Evolutionary conservation across 2,329 filamentous ascomycete genomes (phyloP).

Genomic region (Bimuria novae-zelandiae): DNA sequence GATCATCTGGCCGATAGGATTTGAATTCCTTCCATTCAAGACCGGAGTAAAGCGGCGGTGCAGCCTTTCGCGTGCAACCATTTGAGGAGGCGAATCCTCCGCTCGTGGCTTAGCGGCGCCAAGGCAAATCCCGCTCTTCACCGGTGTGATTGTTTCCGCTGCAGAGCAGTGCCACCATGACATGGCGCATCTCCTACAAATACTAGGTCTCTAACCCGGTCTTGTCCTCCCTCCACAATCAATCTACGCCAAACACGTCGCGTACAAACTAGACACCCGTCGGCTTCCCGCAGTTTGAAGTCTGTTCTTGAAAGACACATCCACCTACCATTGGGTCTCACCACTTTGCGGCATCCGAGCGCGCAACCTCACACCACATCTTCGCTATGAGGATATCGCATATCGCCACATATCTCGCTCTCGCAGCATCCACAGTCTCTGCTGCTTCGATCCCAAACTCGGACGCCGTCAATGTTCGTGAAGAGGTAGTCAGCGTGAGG

Average conservation of each 20-base stretch:
- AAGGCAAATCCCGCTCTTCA: not conserved
- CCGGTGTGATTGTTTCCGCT: conserved; percentile 6
- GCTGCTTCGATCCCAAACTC: conserved; percentile 35
- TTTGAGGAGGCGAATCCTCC: not conserved
- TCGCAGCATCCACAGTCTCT: conserved; percentile 27
- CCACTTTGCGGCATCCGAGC: too few relatives aligned
- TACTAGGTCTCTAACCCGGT: not conserved
- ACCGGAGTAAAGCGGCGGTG: not conserved
- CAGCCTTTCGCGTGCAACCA: not conserved
- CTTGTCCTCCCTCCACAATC: not conserved
- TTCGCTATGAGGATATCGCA: conserved; percentile 34
- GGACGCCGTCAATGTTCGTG: conserved; percentile 28
- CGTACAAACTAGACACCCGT: not conserved
- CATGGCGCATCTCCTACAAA: not conserved
- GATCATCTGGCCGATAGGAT: not conserved
- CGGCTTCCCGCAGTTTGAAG: conserved; percentile 6
- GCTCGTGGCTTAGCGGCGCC: not conserved
- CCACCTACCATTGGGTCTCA: not conserved
- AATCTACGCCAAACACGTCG: not conserved
- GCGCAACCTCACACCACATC: conserved; percentile 9
- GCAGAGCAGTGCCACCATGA: conserved; percentile 4
- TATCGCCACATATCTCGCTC: conserved; percentile 26
- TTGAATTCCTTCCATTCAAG: not conserved
- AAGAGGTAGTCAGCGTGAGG: conserved; percentile 20
- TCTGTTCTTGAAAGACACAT: not conserved